A percentile compares a stretch with the other conserved stretches of the same genome.
phyloP scores from a whole-genome alignment of 345 rosid species.

The Dipteronia dyeriana region DNA sequence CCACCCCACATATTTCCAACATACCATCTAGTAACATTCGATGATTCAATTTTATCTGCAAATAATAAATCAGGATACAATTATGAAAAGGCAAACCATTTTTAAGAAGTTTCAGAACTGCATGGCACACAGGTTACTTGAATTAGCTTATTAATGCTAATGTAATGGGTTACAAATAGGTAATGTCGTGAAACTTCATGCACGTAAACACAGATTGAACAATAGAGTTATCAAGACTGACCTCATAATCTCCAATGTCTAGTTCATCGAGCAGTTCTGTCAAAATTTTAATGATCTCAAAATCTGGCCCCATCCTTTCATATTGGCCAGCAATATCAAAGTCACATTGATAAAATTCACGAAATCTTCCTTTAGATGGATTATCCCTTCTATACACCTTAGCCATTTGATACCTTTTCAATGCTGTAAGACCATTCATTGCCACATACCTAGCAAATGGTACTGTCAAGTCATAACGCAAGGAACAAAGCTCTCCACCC shows the following conservation, averaged over 20 bases:
- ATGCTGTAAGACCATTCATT: slow-evolving; percentile 79
- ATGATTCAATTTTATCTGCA: slow-evolving; percentile 86
- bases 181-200: neutral
- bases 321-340: slow-evolving; percentile 90
- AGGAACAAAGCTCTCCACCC: slow-evolving; percentile 98
- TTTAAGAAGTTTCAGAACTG: slow-evolving; percentile 3
- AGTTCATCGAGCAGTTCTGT: slow-evolving; percentile 81
- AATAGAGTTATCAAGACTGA: slow-evolving; percentile 20
- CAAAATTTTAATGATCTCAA: slow-evolving; percentile 71
- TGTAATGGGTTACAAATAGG: neutral
- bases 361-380: slow-evolving; percentile 90
- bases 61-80: neutral
- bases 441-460: slow-evolving; percentile 95
- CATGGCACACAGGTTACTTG: neutral
- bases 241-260: slow-evolving; percentile 89
- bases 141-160: slow-evolving; percentile 1
- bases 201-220: neutral
- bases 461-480: slow-evolving; percentile 90
- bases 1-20: slow-evolving; percentile 96
- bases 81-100: slow-evolving; percentile 3
- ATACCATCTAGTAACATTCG: slow-evolving; percentile 91
- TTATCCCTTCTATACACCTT: slow-evolving; percentile 94
- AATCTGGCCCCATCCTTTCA: slow-evolving; percentile 94
- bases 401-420: slow-evolving; percentile 86
- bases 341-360: slow-evolving; percentile 98